Evolutionary conservation across 768 basidiomycete species (phyloP), one percentile per base, ranked within the genome.

Genomic region (Pleurotus platypus): DNA sequence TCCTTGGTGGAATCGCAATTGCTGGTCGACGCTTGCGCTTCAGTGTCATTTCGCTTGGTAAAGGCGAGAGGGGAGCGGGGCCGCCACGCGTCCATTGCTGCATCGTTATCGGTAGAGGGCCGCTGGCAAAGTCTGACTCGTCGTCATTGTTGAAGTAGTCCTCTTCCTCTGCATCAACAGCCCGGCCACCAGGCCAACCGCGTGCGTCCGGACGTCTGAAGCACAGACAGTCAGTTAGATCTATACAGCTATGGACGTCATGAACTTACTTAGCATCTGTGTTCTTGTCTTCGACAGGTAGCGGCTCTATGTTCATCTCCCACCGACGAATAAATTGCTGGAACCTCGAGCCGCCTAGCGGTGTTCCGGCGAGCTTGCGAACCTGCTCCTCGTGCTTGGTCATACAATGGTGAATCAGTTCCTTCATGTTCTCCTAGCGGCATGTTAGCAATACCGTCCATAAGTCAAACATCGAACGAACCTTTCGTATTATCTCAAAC

Each of bases 61-160:
- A 62, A 16, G 74, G 71, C 43, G 75, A 71, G n/a, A 69, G 66
- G 4, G 60, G 58, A 46, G 61, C 64, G 26, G 64, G 60, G 12
- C 69, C 67, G 9, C 69, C 67, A 49, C 68, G 73, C 2, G 70
- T 63, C 69, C 73, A 76, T 58, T 70, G 70, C 42, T 48, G 46
- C 24, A 48, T n/a, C 5, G 51, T 15, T 40, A 42, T 42, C 20
- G 51, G 51, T 13, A 54, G n/a, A 18, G 72, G 72, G 46, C 70
- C 75, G 55, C 75, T 74, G 6, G 75, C 62, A 46, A 69, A 59
- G 38, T 78, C 63, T 15, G 79, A 77, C 35, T 79, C 75, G 62
- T 94, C 94, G 43, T 94, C 92, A 40, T 91, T 90, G 63, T 95
- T 93, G 80, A 97, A 98, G 74, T 97, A 98, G 58, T 88, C 83